Conservation (phyloP, 2,329 filamentous ascomycete species). For the Pezicula neosporulosa region DNA sequence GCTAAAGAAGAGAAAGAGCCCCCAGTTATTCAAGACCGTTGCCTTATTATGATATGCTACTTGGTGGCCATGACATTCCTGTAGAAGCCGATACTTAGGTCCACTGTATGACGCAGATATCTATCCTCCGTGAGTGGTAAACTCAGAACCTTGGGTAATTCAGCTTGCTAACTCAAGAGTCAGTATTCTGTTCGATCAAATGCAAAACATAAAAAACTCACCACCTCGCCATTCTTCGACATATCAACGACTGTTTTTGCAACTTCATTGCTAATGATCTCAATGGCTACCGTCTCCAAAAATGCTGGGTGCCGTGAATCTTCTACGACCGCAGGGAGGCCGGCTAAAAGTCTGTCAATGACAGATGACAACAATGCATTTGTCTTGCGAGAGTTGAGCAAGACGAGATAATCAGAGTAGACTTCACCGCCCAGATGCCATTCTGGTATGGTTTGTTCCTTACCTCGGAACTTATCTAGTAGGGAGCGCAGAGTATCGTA, state of each 20-base stretch:
- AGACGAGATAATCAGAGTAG: constrained; percentile 60
- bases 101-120: constrained; percentile 65
- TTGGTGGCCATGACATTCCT: constrained; percentile 19
- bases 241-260: constrained; percentile 60
- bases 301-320: constrained; percentile 32
- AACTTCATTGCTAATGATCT: constrained; percentile 76
- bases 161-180: constrained; percentile 34
- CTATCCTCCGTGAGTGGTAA: constrained; percentile 71
- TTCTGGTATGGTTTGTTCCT: constrained; percentile 57
- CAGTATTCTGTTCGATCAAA: constrained; percentile 3
- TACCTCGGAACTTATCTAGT: constrained; percentile 67
- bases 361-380: constrained; percentile 40
- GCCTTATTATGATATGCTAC: constrained; percentile 13
- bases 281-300: constrained; percentile 68
- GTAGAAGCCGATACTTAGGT: constrained; percentile 68
- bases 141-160: constrained; percentile 47
- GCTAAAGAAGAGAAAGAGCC: background rate
- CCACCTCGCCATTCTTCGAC: constrained; percentile 56
- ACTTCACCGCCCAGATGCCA: constrained; percentile 81
- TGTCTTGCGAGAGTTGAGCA: constrained; percentile 42
- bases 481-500: constrained; percentile 67
- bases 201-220: constrained; percentile 32
- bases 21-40: background rate
- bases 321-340: constrained; percentile 47
- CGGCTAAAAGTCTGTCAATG: constrained; percentile 53